Evolutionary conservation across 2,329 filamentous ascomycete species (phyloP), one percentile per base, ranked within the genome.

Genomic region (Colletotrichum sp.): DNA sequence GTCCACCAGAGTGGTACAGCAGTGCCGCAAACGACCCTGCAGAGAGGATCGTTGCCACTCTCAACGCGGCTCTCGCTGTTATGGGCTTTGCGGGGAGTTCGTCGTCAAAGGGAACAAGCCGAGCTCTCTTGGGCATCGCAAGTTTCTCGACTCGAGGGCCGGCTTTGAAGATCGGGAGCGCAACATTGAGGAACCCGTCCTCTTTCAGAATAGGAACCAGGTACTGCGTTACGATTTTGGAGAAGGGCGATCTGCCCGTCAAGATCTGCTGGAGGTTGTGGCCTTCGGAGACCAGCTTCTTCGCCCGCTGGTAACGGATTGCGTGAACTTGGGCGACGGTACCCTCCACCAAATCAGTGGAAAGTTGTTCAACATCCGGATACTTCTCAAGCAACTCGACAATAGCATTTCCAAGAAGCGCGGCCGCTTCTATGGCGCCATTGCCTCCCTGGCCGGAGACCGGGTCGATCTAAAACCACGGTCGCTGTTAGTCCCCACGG

Each of bases 371-470:
- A 6, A 12, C 39, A 0, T 48, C 18, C 3, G 36, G n/a, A 16
- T 39, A 30, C 39, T 68, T 69, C n/a, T 74, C 71, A 1, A 76
- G 61, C 52, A 70, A 32, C 10, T 61, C 28, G 28, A n/a, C 30
- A 16, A 77, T 48, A 10, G 71, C 55, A 28, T 81, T 81, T 27
- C 75, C 69, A 5, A 82, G 75, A 3, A 76, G 73, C 0, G 80
- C 79, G 2, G 78, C 77, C 3, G 78, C 78, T 43, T 82, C 80
- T 16, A 81, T 78, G n/a, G 79, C 79, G 10, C 76, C 75, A 34
- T 81, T 82, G 30, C 79, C 80, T 18, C 80, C 80, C 12, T 79
- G 78, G 3, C 79, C 80, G 0, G 75, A 66, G n/a, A 79, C 77
- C 9, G 80, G 80, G 56, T 81, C 76, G 16, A 78, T 75, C 80